A percentile compares a stretch with the other conserved stretches of the same genome.
phyloP scores from a whole-genome alignment of 2,329 filamentous ascomycete genomes.

The Trichoderma simmonsii region DNA sequence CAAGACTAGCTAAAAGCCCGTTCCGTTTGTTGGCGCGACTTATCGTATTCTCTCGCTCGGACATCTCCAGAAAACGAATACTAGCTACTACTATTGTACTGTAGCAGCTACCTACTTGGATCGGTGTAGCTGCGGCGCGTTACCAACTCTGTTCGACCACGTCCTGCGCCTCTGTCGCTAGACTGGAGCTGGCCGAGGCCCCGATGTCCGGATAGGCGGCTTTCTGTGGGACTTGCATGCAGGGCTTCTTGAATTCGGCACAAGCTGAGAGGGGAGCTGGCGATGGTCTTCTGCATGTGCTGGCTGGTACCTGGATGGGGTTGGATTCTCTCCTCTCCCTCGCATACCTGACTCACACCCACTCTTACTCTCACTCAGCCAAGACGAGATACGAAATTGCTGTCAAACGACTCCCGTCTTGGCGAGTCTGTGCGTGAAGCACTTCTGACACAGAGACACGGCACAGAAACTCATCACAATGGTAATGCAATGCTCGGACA shows the following conservation, averaged over 20 bases:
- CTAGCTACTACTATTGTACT: no score
- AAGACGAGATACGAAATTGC: background rate
- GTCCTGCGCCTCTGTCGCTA: slow-evolving; percentile 11
- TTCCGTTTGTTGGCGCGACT: background rate
- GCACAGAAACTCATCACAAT: background rate
- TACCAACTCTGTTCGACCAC: background rate
- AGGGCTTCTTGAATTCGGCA: background rate
- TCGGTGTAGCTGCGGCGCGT: slow-evolving; percentile 14
- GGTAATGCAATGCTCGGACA: background rate
- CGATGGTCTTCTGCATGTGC: background rate
- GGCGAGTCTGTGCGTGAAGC: background rate
- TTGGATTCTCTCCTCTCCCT: background rate
- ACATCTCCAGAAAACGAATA: background rate
- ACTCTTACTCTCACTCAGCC: background rate
- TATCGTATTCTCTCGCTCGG: background rate
- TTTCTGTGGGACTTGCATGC: background rate
- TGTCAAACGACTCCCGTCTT: background rate
- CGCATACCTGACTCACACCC: background rate
- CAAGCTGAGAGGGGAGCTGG: background rate
- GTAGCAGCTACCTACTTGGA: background rate
- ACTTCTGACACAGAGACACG: background rate
- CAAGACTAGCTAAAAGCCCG: background rate
- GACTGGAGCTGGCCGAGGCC: background rate
- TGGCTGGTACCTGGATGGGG: background rate
- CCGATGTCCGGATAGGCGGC: slow-evolving; percentile 5